Conservation (phyloP, 139 green algal genomes). For the Pleodorina starrii region DNA sequence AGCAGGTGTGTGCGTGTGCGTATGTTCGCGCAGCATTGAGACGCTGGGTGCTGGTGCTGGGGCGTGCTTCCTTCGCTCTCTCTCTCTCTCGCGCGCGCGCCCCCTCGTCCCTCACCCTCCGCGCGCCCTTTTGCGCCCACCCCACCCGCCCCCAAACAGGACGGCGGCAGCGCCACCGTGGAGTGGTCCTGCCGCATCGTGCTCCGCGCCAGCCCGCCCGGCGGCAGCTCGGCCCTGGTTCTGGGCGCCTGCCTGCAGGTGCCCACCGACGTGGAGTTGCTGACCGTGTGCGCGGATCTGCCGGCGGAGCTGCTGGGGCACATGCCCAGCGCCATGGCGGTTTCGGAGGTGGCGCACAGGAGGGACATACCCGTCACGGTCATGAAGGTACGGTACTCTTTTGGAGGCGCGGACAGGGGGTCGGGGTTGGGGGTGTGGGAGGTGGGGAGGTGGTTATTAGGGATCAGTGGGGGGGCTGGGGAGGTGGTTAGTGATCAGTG, state of each 20-base stretch:
- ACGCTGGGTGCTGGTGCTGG: background rate
- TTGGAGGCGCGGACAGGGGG: background rate
- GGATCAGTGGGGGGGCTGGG: no score
- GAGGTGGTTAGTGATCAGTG: no score
- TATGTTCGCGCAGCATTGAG: background rate
- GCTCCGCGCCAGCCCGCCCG: background rate
- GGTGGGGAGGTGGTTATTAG: no score
- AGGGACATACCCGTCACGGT: background rate
- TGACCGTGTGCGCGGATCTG: conserved; percentile 9
- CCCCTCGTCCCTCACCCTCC: background rate
- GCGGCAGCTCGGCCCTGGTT: background rate
- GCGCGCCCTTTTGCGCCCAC: background rate
- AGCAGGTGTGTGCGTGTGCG: background rate
- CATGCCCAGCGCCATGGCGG: background rate
- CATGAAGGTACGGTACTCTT: no score
- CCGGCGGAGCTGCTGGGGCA: background rate
- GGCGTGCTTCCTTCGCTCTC: background rate
- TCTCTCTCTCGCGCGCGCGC: background rate
- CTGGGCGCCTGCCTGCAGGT: background rate
- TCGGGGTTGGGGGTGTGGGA: background rate
- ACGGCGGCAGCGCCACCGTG: background rate
- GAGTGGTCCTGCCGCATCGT: background rate
- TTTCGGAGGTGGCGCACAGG: background rate
- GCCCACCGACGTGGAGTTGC: background rate
- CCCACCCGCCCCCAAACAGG: no score